Conservation (phyloP, 306 rosid species). For the Gastrolobium villosum region DNA sequence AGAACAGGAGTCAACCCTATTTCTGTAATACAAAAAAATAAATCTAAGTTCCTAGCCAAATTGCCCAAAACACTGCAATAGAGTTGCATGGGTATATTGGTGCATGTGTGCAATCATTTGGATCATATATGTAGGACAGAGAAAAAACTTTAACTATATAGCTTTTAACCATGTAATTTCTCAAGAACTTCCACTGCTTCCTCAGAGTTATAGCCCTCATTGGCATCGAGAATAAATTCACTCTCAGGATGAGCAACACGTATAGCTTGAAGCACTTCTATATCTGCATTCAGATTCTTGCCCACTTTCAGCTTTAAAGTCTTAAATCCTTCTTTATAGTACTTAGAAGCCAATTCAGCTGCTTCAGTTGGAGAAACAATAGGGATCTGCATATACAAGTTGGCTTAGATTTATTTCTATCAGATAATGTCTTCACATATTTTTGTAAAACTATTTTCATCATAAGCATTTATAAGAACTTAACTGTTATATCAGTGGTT, state of each 20-base stretch:
- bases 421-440: not conserved
- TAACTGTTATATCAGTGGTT: slow-evolving; percentile 89
- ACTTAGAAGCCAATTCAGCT: slow-evolving; percentile 80
- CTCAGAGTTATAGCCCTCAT: slow-evolving; percentile 80
- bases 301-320: slow-evolving; percentile 92
- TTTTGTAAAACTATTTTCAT: slow-evolving; percentile 11
- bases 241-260: slow-evolving; percentile 80
- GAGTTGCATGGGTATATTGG: not conserved
- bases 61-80: slow-evolving; percentile 18
- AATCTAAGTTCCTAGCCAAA: slow-evolving; percentile 35
- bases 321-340: slow-evolving; percentile 78
- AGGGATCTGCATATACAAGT: slow-evolving; percentile 74
- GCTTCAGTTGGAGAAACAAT: slow-evolving; percentile 88
- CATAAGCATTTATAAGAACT: slow-evolving; percentile 43
- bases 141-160: slow-evolving; percentile 6
- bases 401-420: slow-evolving; percentile 40
- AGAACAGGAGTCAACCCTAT: slow-evolving; percentile 85
- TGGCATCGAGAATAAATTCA: slow-evolving; percentile 90
- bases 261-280: slow-evolving; percentile 88
- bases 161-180: slow-evolving; percentile 72
- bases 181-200: slow-evolving; percentile 96
- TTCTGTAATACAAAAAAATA: slow-evolving; percentile 64
- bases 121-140: slow-evolving; percentile 30
- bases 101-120: slow-evolving; percentile 35
- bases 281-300: slow-evolving; percentile 79